Base-by-base conservation (phyloP, 441 rosid genomes). In the Pelargonium cotyledonis region DNA sequence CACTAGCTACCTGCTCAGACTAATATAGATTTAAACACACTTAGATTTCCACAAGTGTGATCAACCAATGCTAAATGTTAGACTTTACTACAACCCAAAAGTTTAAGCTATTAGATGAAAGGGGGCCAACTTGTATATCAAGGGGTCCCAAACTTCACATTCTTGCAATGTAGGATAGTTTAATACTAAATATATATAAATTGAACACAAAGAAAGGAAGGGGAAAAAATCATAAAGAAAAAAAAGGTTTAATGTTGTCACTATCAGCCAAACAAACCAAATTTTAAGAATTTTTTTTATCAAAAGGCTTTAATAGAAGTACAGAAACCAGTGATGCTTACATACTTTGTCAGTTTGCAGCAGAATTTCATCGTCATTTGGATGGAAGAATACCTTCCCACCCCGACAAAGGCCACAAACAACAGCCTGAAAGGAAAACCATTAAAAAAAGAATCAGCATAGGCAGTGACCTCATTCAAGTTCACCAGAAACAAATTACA, bases 341-440 rank as follows among this genome's bases (percentile, higher is more conserved):
- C 86, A 67, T 84, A 95, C 89, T 86, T 91, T 88, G 77, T 95
- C 97, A 15, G 81, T 82, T 75, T 78, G 79, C 84, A 72, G 86
- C 35, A 91, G 84, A 71, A 82, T 77, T 80, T 90, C 97, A n/a
- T 89, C 85, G 72, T 95, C 99, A 19, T 79, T 84, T 64, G 99
- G 99, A 73, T 95, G 97, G 80, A 95, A 95, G 63, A 81, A 58
- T 72, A 91, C 81, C 80, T 82, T 86, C 76, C 92, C 95, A 62
- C 70, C 79, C 73, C 96, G 86, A 70, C 80, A 77, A 77, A 95
- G 85, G 73, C 99, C 99, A 76, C 96, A 95, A 63, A 90, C 99
- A 66, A 95, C 92, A 61, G 84, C 97, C 97, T 95, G 89, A 72
- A 80, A 77, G 44, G 67, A 73, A 58, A 75, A 19, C 70, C 78